A percentile compares a stretch with the other conserved stretches of the same genome.
These are phyloP conservation scores for Mycena indigotica DNA, from an alignment of 768 basidiomycete species.

Conservation along the genomic window DNA sequence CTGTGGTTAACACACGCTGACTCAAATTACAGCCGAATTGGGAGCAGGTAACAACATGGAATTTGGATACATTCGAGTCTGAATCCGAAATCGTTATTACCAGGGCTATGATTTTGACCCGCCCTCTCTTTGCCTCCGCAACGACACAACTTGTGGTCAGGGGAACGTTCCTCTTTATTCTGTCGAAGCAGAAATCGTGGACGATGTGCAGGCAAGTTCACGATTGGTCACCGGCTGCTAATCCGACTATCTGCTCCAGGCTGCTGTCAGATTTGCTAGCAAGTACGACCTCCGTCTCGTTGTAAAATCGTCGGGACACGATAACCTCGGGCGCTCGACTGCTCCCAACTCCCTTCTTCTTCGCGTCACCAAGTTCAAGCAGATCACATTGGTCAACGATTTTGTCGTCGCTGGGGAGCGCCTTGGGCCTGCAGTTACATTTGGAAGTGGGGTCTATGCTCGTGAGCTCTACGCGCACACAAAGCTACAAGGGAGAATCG, in stretches of 20 bases:
- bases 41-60: slow-evolving; percentile 1
- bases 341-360: slow-evolving; percentile 35
- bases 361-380: slow-evolving; percentile 32
- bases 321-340: slow-evolving; percentile 38
- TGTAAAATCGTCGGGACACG: slow-evolving; percentile 38
- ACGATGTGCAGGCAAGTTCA: slow-evolving; percentile 32
- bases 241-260: slow-evolving; percentile 17
- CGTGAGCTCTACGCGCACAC: slow-evolving; percentile 25
- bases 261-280: slow-evolving; percentile 32
- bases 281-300: slow-evolving; percentile 32
- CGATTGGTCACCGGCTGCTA: not conserved
- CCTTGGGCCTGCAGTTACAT: slow-evolving; percentile 30
- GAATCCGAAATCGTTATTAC: not conserved
- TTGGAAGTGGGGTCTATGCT: slow-evolving; percentile 31
- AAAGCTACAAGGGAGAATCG: slow-evolving; percentile 26
- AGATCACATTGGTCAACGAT: slow-evolving; percentile 26
- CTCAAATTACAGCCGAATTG: too few species aligned
- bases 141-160: slow-evolving; percentile 31
- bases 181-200: slow-evolving; percentile 30
- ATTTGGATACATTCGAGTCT: not conserved
- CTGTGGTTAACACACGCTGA: too few species aligned
- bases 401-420: slow-evolving; percentile 19
- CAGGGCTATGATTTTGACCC: slow-evolving; percentile 30
- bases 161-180: slow-evolving; percentile 34
- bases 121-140: slow-evolving; percentile 29